These are phyloP conservation scores for Beauveria sp. DNA, from an alignment of 2,329 filamentous ascomycete genomes.

Conservation along the genomic window DNA sequence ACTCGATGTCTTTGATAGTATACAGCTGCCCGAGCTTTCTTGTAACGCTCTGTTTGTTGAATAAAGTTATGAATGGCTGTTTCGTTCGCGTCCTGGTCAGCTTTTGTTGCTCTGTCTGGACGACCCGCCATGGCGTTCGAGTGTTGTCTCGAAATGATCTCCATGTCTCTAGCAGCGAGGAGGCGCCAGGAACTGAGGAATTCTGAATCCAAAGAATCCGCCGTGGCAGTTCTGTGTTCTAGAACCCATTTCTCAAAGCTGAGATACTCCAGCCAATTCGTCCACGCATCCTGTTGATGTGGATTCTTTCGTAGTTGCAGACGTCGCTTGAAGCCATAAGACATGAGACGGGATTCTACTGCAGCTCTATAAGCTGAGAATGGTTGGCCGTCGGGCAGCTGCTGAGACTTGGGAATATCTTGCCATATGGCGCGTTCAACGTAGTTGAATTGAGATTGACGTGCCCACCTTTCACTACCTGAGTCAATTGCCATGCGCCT, in stretches of 20 bases:
- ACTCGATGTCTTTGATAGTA: background rate
- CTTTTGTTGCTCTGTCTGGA: background rate
- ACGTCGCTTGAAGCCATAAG: background rate
- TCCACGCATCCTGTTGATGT: background rate
- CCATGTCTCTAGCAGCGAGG: too few relatives aligned
- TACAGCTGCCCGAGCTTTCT: background rate
- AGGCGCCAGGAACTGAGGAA: too few relatives aligned
- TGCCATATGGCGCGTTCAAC: background rate
- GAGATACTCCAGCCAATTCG: background rate
- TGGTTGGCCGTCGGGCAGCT: background rate
- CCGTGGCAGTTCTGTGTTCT: background rate
- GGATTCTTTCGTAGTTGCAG: background rate
- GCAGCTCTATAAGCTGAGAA: background rate
- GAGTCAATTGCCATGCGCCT: background rate
- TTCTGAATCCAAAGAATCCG: background rate
- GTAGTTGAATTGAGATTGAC: fast-evolving
- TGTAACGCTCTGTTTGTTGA: background rate
- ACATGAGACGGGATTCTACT: background rate
- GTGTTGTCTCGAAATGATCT: background rate
- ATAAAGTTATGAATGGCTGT: background rate
- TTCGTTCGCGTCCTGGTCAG: background rate
- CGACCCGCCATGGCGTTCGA: background rate
- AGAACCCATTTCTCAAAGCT: background rate
- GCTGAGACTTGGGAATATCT: background rate
- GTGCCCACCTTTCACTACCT: background rate